Evolutionary conservation across 345 rosid species (phyloP).

Genomic region (Eutrema japonicum): DNA sequence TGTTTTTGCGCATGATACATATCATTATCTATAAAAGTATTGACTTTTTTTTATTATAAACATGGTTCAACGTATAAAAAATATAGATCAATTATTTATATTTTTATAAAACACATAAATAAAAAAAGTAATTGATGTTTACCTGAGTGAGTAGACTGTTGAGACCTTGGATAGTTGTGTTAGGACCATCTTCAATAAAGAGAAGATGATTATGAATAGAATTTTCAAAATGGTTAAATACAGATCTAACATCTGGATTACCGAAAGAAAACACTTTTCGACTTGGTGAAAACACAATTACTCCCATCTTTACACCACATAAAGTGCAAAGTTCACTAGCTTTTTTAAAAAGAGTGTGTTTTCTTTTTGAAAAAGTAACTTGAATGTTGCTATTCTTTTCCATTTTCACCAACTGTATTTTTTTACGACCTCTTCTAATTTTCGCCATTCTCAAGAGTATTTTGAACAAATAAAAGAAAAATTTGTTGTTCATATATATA

Average conservation of each 20-base stretch:
- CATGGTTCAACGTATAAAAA: neutral
- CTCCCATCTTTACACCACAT: slow-evolving; percentile 19
- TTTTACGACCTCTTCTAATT: neutral
- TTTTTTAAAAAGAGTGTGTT: slow-evolving; percentile 14
- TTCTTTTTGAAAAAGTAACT: slow-evolving; percentile 24
- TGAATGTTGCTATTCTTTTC: neutral
- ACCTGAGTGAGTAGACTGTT: slow-evolving; percentile 50
- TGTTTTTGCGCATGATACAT: too few relatives aligned
- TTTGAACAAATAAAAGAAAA: neutral
- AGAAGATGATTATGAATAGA: neutral
- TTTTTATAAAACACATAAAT: neutral
- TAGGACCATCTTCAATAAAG: slow-evolving; percentile 47
- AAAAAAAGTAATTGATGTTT: neutral
- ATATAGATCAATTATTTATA: neutral
- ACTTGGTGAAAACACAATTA: slow-evolving; percentile 27
- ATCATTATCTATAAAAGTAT: neutral
- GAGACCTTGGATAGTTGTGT: slow-evolving; percentile 48
- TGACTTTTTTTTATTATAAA: neutral
- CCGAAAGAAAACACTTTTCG: slow-evolving; percentile 60
- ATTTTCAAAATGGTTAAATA: slow-evolving; percentile 43
- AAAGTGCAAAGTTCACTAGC: slow-evolving; percentile 24
- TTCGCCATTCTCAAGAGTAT: neutral
- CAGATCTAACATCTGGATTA: slow-evolving; percentile 49
- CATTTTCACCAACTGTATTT: neutral
- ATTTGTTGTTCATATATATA: neutral